phyloP scores from a whole-genome alignment of 306 rosid species.

The Inga leiocalycina region DNA sequence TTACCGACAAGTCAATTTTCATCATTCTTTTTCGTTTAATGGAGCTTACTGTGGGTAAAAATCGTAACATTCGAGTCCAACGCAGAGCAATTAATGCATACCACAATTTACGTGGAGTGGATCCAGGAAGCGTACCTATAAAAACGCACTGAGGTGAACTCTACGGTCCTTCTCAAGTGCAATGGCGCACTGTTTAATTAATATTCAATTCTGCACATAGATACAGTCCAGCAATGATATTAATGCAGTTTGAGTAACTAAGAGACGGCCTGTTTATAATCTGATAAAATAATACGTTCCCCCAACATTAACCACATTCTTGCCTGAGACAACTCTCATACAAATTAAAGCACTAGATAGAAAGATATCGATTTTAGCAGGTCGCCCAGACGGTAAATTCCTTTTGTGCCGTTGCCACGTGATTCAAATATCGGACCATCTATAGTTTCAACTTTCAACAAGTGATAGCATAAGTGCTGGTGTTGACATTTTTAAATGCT shows the following conservation, averaged over 20 bases:
- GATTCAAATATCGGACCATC: slow-evolving; percentile 36
- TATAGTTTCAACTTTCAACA: slow-evolving; percentile 29
- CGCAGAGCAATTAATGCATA: slow-evolving; percentile 3
- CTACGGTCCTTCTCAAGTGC: not conserved
- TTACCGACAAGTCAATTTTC: slow-evolving; percentile 11
- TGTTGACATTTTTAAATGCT: slow-evolving; percentile 43
- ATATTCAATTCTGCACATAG: slow-evolving; percentile 1
- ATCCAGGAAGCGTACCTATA: slow-evolving; percentile 27
- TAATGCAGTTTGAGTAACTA: not conserved
- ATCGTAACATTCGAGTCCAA: not conserved
- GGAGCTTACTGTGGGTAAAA: not conserved
- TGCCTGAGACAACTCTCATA: not conserved
- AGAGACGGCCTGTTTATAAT: not conserved
- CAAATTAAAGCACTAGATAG: not conserved
- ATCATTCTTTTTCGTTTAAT: not conserved
- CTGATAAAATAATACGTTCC: not conserved
- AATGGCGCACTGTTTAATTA: not conserved
- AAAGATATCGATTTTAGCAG: not conserved
- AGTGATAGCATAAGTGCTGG: slow-evolving; percentile 33
- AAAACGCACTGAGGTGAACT: not conserved
- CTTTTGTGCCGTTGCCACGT: slow-evolving; percentile 36
- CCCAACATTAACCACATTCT: slow-evolving; percentile 12
- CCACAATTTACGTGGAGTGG: not conserved
- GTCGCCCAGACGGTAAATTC: slow-evolving; percentile 32
- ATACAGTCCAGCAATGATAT: not conserved